A percentile compares a stretch with the other conserved stretches of the same genome.
These are phyloP conservation scores for Tetragonia tetragonoides DNA, from an alignment of 148 eudicot genomes.

Conservation along the genomic window DNA sequence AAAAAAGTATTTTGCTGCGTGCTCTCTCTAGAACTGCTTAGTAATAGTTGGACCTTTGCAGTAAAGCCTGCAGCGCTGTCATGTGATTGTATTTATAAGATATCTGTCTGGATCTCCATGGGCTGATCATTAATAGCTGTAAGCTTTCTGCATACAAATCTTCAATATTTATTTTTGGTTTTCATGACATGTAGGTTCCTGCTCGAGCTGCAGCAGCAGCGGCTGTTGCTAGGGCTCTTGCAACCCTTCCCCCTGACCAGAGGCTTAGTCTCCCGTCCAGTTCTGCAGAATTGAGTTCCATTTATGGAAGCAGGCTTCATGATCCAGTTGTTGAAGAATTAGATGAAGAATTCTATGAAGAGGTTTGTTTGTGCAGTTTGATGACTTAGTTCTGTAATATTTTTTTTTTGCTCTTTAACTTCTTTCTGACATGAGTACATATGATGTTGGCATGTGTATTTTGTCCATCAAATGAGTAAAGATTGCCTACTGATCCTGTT, in stretches of 20 bases:
- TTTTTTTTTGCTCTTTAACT: neutral
- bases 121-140: neutral
- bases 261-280: conserved; percentile 72
- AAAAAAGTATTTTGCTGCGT: neutral
- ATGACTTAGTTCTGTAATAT: neutral
- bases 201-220: conserved; percentile 98
- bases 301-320: conserved; percentile 66
- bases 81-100: neutral
- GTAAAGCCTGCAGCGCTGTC: neutral
- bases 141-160: neutral
- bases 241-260: conserved; percentile 85
- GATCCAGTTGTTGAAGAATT: conserved; percentile 67
- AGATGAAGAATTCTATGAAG: conserved; percentile 88
- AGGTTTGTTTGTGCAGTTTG: conserved; percentile 45
- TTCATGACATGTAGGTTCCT: conserved; percentile 61
- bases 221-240: conserved; percentile 95
- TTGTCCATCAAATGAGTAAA: neutral
- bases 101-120: neutral
- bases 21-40: neutral
- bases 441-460: neutral
- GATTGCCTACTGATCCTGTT: neutral
- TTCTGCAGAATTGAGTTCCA: conserved; percentile 83
- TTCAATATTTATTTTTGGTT: neutral
- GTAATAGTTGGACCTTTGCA: neutral
- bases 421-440: neutral